Evolutionary conservation across 2,329 filamentous ascomycete genomes (phyloP), one percentile per base, ranked within the genome.

Genomic region (Nemania sp.): DNA sequence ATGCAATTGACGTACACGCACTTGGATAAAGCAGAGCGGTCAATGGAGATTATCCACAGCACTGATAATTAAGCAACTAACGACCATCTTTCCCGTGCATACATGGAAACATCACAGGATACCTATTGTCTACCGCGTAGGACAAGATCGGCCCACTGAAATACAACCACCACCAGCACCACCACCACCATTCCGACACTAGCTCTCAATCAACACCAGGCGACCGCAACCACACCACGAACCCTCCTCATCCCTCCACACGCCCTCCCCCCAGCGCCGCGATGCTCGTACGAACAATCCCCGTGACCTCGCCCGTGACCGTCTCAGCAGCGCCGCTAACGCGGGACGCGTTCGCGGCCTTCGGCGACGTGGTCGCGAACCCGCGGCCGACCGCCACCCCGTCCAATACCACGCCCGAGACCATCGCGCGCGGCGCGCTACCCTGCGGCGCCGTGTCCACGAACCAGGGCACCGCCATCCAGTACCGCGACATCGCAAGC

Each of bases 391-490:
- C 77, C 66, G 68, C 84, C 60, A 73, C 80, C 59, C 78, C 82
- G 11, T 66, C 52, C 55, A 63, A 55, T 50, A 65, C 61, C 61
- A 58, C 69, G 62, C 67, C 41, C 44, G 57, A 56, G n/a, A 52
- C 53, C 54, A 64, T 60, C 40, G 60, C 60, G 0, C 30, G 37
- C 42, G 44, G 54, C 28, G 54, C 56, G n/a, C 67, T 72, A 30
- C 75, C 80, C 22, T 70, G 74, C 65, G 75, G 77, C 59, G 75
- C 81, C 50, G 75, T 86, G 4, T 78, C 83, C 3, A 82, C 86
- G 41, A 97, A 97, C 77, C 92, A 97, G 76, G 90, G 90, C 66
- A 87, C 86, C 19, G 93, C 94, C 14, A 84, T 93, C 66, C 96
- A 96, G 72, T 95, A 94, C 72, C 81, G 86, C 57, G 81, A 90